Evolutionary conservation across 495 filamentous ascomycete species (phyloP).

Genomic region (Lophiostoma macrostomum): DNA sequence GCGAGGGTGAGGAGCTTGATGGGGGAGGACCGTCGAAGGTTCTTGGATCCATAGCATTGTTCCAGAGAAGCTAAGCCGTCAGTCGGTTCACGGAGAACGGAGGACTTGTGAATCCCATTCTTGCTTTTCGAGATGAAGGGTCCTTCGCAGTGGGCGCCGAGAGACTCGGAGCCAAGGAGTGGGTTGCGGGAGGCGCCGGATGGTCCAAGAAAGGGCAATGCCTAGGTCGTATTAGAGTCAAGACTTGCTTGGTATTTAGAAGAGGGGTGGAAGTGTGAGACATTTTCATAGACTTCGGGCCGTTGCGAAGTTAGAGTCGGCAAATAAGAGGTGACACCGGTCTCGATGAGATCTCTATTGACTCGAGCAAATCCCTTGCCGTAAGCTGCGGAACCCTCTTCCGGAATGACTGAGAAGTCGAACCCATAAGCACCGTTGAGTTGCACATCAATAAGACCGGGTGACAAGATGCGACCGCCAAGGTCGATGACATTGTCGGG

Average conservation of each 20-base stretch:
- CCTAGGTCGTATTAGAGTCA: constrained; percentile 41
- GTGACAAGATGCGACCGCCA: constrained; percentile 71
- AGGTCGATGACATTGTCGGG: constrained; percentile 66
- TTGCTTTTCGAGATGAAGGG: constrained; percentile 71
- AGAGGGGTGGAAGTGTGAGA: constrained; percentile 17
- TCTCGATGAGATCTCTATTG: constrained; percentile 65
- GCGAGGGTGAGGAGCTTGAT: constrained; percentile 79
- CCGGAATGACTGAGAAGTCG: constrained; percentile 72
- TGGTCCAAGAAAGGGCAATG: constrained; percentile 69
- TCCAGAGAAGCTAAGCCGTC: constrained; percentile 57
- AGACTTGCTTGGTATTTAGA: not conserved
- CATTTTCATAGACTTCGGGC: constrained; percentile 65
- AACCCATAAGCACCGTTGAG: constrained; percentile 84
- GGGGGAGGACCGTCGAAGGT: constrained; percentile 46
- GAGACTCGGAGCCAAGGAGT: constrained; percentile 68
- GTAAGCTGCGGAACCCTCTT: constrained; percentile 61
- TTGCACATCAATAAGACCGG: constrained; percentile 82
- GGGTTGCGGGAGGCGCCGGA: constrained; percentile 52
- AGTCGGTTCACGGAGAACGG: constrained; percentile 55
- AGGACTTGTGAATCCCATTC: constrained; percentile 69
- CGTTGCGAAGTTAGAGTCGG: constrained; percentile 72
- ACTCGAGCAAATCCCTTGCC: constrained; percentile 61
- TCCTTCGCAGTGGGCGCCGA: constrained; percentile 82
- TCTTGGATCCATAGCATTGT: constrained; percentile 64
- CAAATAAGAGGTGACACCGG: constrained; percentile 80